These are phyloP conservation scores for Hypoxylon sp. DNA, from an alignment of 2,329 filamentous ascomycete genomes.

Conservation along the genomic window DNA sequence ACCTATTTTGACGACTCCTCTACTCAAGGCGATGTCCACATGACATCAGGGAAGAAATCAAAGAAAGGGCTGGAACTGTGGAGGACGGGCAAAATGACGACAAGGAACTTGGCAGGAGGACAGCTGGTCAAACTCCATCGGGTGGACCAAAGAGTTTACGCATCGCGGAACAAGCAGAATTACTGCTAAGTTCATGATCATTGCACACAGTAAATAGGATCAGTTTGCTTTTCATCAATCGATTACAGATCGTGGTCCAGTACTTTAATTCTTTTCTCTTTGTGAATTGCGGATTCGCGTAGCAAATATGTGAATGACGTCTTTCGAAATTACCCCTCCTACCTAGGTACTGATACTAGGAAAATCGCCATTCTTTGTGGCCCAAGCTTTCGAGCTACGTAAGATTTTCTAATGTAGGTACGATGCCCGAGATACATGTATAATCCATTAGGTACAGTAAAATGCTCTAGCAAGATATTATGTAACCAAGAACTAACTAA, in stretches of 20 bases:
- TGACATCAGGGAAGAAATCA: conserved; percentile 22
- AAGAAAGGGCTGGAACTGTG: conserved; percentile 41
- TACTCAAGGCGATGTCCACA: conserved; percentile 14
- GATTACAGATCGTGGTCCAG: conserved; percentile 37
- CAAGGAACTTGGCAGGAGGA: conserved; percentile 41
- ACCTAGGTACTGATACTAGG: background rate
- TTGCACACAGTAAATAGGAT: conserved; percentile 34
- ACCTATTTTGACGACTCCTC: conserved; percentile 17
- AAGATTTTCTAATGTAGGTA: too few relatives aligned
- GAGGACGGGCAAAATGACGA: conserved; percentile 47
- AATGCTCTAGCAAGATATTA: too few relatives aligned
- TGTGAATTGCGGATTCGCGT: background rate
- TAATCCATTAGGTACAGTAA: too few relatives aligned
- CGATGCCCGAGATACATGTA: too few relatives aligned
- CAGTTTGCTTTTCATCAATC: conserved; percentile 40
- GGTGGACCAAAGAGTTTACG: conserved; percentile 43
- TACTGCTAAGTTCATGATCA: conserved; percentile 31
- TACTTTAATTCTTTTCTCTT: conserved; percentile 1
- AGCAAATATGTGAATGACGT: conserved; percentile 21
- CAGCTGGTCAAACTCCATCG: conserved; percentile 45
- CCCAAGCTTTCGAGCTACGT: too few relatives aligned
- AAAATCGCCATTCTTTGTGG: too few relatives aligned
- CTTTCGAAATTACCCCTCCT: conserved; percentile 15
- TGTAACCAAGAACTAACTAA: too few relatives aligned
- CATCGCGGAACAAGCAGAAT: conserved; percentile 34